A percentile compares a stretch with the other conserved stretches of the same genome.
These are phyloP conservation scores for Apostasia ramifera DNA, from an alignment of 106 monocot species.

Conservation along the genomic window DNA sequence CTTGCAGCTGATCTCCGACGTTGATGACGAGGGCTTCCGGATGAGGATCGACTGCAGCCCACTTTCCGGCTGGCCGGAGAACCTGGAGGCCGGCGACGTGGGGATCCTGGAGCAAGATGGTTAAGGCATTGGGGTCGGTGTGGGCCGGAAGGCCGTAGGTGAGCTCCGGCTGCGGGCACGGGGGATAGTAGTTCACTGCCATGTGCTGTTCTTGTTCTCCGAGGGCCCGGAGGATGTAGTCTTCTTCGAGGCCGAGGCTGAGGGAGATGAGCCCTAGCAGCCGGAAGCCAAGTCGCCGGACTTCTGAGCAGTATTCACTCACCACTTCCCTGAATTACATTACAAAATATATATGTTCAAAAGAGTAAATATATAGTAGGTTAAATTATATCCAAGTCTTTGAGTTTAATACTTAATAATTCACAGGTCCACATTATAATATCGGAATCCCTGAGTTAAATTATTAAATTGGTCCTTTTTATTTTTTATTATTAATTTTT, in stretches of 20 bases:
- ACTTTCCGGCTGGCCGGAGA: conserved; percentile 27
- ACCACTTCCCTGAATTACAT: conserved; percentile 52
- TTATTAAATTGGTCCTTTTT: no score
- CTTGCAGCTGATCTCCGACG: conserved; percentile 90
- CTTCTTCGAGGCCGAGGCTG: conserved; percentile 71
- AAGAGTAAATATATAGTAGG: no score
- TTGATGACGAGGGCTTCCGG: conserved; percentile 83
- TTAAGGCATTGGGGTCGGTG: conserved; percentile 86
- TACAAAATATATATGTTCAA: no score
- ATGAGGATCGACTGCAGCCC: conserved; percentile 59
- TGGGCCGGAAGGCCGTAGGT: conserved; percentile 80
- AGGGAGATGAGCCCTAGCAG: conserved; percentile 63
- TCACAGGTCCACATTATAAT: no score
- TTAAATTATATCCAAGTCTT: no score
- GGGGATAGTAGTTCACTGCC: conserved; percentile 92
- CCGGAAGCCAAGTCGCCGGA: conserved; percentile 57
- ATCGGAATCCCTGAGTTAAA: no score
- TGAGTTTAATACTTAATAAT: no score
- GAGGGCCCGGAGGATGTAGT: conserved; percentile 40
- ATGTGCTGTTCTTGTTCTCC: conserved; percentile 97
- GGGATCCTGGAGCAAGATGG: conserved; percentile 76
- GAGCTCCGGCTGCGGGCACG: conserved; percentile 78
- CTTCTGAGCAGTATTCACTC: conserved; percentile 64
- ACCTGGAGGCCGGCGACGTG: conserved; percentile 67
- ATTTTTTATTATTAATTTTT: no score